Evolutionary conservation across 129 eudicot genomes (phyloP), one percentile per base, ranked within the genome.

Genomic region (Flaveria brownii): DNA sequence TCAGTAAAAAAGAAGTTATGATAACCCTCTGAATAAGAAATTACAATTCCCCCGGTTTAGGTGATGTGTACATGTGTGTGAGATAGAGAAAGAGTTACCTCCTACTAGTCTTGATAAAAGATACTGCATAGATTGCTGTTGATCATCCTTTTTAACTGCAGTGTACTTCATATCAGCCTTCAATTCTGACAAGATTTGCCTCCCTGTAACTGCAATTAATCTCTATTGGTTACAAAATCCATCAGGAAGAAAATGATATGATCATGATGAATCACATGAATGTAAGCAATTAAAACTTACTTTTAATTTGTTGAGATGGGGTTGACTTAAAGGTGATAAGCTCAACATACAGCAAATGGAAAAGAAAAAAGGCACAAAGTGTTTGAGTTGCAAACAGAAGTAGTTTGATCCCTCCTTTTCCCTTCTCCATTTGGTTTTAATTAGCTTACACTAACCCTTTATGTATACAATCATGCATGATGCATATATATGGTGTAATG

Each of bases 131-230:
- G 80, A 55, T 64, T 76, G 80, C 2, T 77, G 81, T 66, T 72
- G 76, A 51, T 79, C 77, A 77, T 59, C 82, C 49, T 80, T 80
- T 11, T 65, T 65, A 80, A 73, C 75, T 25, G 9, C 51, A 64
- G 11, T 72, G 60, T n/a, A n/a, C n/a, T 14, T 80, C 42, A 54
- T 41, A 61, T 64, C 79, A 28, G 26, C 67, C 69, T 73, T 73
- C 83, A 60, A 65, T 73, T 73, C 83, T 14, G 79, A 80, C 50
- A 80, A 80, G 12, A 80, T 73, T 73, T 80, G 83, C 70, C 83
- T 80, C 61, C 83, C 83, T 80, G 74, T 67, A 73, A 73, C 83
- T 73, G 33, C 61, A 71, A 41, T 20, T 8, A 0, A 49, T 54
- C 55, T 68, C 17, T n/a, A 12, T 22, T 46, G 9, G 14, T 49